Evolutionary conservation across 1,284 basidiomycete species (phyloP), one percentile per base, ranked within the genome.

Genomic region (Papiliotrema flavescens): DNA sequence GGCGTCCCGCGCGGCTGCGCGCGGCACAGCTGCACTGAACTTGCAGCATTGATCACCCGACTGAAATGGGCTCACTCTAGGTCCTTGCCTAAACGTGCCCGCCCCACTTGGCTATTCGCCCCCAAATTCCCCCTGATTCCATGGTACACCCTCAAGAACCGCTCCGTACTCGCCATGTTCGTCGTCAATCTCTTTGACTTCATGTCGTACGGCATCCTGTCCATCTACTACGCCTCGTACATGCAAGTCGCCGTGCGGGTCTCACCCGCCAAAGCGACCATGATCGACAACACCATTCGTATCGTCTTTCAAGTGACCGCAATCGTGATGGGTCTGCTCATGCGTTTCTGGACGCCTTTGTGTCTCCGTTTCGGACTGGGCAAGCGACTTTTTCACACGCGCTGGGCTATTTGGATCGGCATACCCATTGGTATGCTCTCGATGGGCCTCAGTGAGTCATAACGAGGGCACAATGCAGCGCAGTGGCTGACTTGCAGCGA

Each of bases 291-390:
- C 49, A 59, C 57, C 15, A 32, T 59, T 17, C 40, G 57, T 28
- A 59, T 59, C 44, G 54, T 55, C n/a, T 59, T 59, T 32, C 54
- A 55, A 35, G 54, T 56, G 15, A 55, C 54, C n/a, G 57, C 57
- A 2, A 44, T 59, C 32, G 39, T 49, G 1, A 42, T 59, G 9
- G 57, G 57, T 9, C 35, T 59, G 40, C 22, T 53, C 8, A 59
- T 59, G 57, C 50, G 57, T 17, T 59, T 53, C 47, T 59, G 57
- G 57, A 55, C 57, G 23, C 51, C 50, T n/a, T 26, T 56, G 7
- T 55, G 54, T 20, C 9, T 19, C 3, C 53, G 49, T 20, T 24
- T 59, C 22, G 54, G 54, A 0, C 39, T 55, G 22, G 57, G 57
- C 14, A 42, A 53, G 22, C 34, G 54, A 26, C 26, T 36, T 19